Base-by-base conservation (phyloP, 2,329 filamentous ascomycete genomes). In the Fusarium chaquense region DNA sequence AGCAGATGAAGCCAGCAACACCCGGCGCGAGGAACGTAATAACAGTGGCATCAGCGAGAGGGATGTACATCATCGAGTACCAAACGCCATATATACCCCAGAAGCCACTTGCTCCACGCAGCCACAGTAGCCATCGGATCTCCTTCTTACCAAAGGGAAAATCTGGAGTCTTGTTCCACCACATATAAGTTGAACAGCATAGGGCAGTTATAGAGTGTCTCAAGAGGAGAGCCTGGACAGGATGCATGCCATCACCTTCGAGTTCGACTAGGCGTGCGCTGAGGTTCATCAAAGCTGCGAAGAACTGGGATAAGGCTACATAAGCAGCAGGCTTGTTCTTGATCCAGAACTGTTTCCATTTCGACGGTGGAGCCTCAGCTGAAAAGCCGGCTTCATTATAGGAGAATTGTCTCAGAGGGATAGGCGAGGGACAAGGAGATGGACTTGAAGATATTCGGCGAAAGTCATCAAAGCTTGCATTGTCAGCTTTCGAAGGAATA, bases 11-110 rank as follows among this genome's bases (percentile, higher is more conserved):
- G 60, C 92, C 93, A 22, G 93, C 88, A 8, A 97, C 84, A 16
- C 90, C 91, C 0, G 94, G 94, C 0, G 91, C 88, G 8, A 97
- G 85, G 76, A 97, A 98, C 11, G 93, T 96, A 55, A 98, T 91
- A 35, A 97, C 94, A 0, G 93, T 96, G 3, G 94, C 93, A 77
- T 97, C 94, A 18, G 93, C 91, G 3, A 97, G 85, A 1, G 93
- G 92, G 5, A 97, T 86, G 73, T 97, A 97, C 76, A 92, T 86
- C 60, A 85, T 85, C 13, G 82, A 85, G 68, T 81, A 85, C 84
- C 83, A 97, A 81, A 96, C 87, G 36, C 91, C 91, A 77, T 90
- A 94, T 6, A 97, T 90, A 13, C 93, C 93, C 76, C 93, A 91
- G 76, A 86, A 86, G n/a, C 93, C 94, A 32, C 85, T 85, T 3